These are phyloP conservation scores for Candida awuae DNA, from an alignment of 805 yeast species.

Conservation along the genomic window DNA sequence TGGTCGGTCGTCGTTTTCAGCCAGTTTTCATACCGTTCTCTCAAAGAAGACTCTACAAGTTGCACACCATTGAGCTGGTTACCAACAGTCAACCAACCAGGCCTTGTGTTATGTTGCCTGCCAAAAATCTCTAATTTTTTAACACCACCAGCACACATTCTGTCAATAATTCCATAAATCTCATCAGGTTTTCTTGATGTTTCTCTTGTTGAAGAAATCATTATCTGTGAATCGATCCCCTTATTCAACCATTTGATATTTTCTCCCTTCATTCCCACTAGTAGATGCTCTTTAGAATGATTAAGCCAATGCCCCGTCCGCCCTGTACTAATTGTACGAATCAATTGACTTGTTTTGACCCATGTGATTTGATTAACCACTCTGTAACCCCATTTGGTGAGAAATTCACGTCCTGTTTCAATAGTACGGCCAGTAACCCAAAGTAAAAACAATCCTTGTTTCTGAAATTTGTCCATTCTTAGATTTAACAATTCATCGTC, in stretches of 20 bases:
- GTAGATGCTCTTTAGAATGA: slow-evolving; percentile 85
- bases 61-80: slow-evolving; percentile 60
- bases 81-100: slow-evolving; percentile 87
- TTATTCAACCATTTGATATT: slow-evolving; percentile 58
- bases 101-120: slow-evolving; percentile 72
- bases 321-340: slow-evolving; percentile 88
- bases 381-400: slow-evolving; percentile 74
- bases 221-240: slow-evolving; percentile 62
- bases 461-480: slow-evolving; percentile 62
- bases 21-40: slow-evolving; percentile 13
- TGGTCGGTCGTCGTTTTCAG: not conserved
- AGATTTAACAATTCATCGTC: slow-evolving; percentile 65
- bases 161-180: slow-evolving; percentile 73
- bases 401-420: slow-evolving; percentile 74
- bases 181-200: slow-evolving; percentile 91
- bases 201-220: slow-evolving; percentile 80
- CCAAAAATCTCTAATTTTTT: slow-evolving; percentile 87
- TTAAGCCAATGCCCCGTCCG: slow-evolving; percentile 96
- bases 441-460: slow-evolving; percentile 72
- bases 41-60: slow-evolving; percentile 51
- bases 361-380: slow-evolving; percentile 77
- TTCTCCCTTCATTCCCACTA: slow-evolving; percentile 78
- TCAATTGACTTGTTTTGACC: slow-evolving; percentile 84
- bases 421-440: slow-evolving; percentile 97
- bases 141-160: slow-evolving; percentile 69